Conservation (phyloP, 805 yeast genomes). For the Kodamaea hsintzibuensis region DNA sequence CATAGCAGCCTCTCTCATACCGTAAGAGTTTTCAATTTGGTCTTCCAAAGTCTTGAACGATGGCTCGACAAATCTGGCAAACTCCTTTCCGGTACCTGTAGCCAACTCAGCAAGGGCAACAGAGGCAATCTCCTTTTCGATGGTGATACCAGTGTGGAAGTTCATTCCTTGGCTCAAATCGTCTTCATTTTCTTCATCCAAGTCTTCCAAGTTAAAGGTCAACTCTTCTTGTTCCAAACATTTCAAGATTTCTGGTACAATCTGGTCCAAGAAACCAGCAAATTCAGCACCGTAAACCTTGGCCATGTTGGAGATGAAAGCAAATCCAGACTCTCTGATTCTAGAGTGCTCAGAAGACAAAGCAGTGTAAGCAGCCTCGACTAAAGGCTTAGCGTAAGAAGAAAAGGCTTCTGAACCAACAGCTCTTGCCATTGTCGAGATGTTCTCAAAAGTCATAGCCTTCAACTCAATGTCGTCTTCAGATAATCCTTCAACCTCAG, state of each 20-base stretch:
- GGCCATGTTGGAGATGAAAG: constrained; percentile 91
- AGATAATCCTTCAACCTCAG: constrained; percentile 70
- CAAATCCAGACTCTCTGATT: constrained; percentile 92
- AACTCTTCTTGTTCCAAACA: constrained; percentile 88
- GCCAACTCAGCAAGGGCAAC: constrained; percentile 89
- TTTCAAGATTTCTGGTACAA: constrained; percentile 80
- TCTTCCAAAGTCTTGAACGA: constrained; percentile 63
- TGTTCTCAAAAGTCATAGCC: constrained; percentile 89
- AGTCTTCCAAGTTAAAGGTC: constrained; percentile 60
- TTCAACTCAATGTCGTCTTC: constrained; percentile 91
- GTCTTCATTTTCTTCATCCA: constrained; percentile 54
- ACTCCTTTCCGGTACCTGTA: constrained; percentile 77
- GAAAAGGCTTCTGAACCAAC: constrained; percentile 90
- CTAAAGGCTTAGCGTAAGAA: constrained; percentile 82
- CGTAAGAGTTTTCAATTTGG: constrained; percentile 84
- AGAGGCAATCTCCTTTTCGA: constrained; percentile 94
- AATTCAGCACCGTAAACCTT: constrained; percentile 91
- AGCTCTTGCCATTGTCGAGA: constrained; percentile 94
- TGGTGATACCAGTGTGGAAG: constrained; percentile 92
- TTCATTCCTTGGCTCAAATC: constrained; percentile 71
- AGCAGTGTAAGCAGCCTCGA: constrained; percentile 82
- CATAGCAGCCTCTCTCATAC: constrained; percentile 86
- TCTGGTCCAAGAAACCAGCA: constrained; percentile 76
- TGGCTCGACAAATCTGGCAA: constrained; percentile 74
- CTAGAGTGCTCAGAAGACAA: constrained; percentile 76